Evolutionary conservation across 192 early-diverging fungal species (phyloP).

Genomic region (Mortierella claussenii): DNA sequence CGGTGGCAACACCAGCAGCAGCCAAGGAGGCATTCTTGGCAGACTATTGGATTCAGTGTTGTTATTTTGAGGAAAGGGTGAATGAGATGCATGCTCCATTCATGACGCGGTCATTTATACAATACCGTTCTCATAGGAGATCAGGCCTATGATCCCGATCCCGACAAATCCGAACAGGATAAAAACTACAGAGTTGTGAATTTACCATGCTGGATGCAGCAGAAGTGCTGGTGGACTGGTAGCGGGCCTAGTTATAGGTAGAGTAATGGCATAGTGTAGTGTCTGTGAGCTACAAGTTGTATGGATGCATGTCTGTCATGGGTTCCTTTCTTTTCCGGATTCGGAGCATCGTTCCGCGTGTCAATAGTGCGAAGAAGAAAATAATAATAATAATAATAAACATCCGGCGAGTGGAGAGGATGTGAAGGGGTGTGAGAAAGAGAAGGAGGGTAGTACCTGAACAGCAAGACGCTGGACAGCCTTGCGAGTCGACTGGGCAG

Average conservation of each 20-base stretch:
- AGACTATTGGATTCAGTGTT: constrained; percentile 24
- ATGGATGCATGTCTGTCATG: too few species aligned
- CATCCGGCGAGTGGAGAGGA: neutral
- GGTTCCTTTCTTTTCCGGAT: too few species aligned
- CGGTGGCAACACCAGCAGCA: constrained; percentile 52
- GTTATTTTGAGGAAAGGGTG: too few species aligned
- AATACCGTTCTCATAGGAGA: too few species aligned
- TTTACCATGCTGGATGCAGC: constrained; percentile 46
- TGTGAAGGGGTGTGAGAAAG: neutral
- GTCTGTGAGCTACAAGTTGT: too few species aligned
- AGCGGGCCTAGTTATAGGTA: constrained; percentile 28
- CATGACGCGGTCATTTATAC: too few species aligned
- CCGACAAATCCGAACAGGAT: too few species aligned
- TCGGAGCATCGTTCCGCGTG: constrained; percentile 4
- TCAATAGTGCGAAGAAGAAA: neutral
- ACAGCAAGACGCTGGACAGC: constrained; percentile 56
- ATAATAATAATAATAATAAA: too few species aligned
- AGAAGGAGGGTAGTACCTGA: constrained; percentile 19
- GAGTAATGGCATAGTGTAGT: too few species aligned
- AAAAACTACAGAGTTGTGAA: too few species aligned
- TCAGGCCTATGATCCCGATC: too few species aligned
- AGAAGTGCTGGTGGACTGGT: constrained; percentile 49
- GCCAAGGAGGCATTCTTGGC: constrained; percentile 43
- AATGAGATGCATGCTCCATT: too few species aligned
- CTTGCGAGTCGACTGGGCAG: constrained; percentile 50